Conservation (phyloP, 768 basidiomycete genomes). For the Coprinellus aureogranulatus region DNA sequence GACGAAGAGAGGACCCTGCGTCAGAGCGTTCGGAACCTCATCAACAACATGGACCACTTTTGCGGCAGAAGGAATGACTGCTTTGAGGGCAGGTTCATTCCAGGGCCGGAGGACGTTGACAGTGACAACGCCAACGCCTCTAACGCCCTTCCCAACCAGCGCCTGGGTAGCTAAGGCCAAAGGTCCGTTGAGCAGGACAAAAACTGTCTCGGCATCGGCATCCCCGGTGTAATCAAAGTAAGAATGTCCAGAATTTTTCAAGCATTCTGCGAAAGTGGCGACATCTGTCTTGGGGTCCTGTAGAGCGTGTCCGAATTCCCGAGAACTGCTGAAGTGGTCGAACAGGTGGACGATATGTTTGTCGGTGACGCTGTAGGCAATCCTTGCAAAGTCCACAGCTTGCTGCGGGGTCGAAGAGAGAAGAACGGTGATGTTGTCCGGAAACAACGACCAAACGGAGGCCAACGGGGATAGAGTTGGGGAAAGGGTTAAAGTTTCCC, state of each 20-base stretch:
- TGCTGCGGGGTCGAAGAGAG: slow-evolving; percentile 86
- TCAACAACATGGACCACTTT: slow-evolving; percentile 70
- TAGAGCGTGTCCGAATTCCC: slow-evolving; percentile 67
- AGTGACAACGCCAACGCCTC: slow-evolving; percentile 62
- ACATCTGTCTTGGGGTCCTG: slow-evolving; percentile 12
- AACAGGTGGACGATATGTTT: slow-evolving; percentile 86
- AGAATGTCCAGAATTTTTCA: slow-evolving; percentile 61
- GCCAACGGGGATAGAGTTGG: slow-evolving; percentile 74
- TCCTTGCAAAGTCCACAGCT: slow-evolving; percentile 68
- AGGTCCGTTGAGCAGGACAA: slow-evolving; percentile 76
- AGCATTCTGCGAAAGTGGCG: slow-evolving; percentile 42
- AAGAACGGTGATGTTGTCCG: slow-evolving; percentile 66
- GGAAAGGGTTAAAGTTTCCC: slow-evolving; percentile 65
- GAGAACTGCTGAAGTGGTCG: slow-evolving; percentile 77
- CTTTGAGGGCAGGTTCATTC: slow-evolving; percentile 63
- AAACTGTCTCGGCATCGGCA: slow-evolving; percentile 54
- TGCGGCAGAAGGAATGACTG: slow-evolving; percentile 56
- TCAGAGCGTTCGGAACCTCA: slow-evolving; percentile 63
- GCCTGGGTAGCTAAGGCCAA: slow-evolving; percentile 64
- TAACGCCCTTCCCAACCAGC: slow-evolving; percentile 32
- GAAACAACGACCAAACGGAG: slow-evolving; percentile 57
- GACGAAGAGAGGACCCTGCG: slow-evolving; percentile 66
- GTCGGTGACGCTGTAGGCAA: slow-evolving; percentile 67
- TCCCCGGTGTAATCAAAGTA: slow-evolving; percentile 78
- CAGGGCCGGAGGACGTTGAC: slow-evolving; percentile 85